These are phyloP conservation scores for Ilex aquifolium DNA, from an alignment of 257 asterid species.

Conservation along the genomic window DNA sequence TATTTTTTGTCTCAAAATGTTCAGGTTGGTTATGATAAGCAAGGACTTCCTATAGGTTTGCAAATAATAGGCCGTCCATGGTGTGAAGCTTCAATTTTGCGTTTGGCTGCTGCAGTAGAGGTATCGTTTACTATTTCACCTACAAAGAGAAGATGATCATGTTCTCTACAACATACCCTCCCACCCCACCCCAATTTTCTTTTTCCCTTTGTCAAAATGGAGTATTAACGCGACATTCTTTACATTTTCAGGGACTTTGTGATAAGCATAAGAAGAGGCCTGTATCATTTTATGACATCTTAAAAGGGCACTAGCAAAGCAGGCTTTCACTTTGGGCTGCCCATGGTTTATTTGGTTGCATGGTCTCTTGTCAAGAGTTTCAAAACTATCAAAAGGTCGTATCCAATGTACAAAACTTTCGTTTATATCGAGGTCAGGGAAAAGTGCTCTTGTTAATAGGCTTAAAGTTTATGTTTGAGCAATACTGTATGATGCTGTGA, in stretches of 20 bases:
- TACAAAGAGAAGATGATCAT: too few relatives aligned
- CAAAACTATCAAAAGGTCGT: too few relatives aligned
- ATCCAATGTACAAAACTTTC: too few relatives aligned
- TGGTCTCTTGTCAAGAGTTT: not conserved
- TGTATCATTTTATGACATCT: constrained; percentile 57
- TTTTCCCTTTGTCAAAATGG: not conserved
- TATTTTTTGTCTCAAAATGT: not conserved
- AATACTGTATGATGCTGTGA: too few relatives aligned
- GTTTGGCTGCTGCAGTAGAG: constrained; percentile 84
- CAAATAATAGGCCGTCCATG: constrained; percentile 96
- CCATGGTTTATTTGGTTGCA: not conserved
- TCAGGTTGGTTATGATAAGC: constrained; percentile 90
- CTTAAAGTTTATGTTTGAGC: too few relatives aligned
- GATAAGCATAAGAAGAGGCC: constrained; percentile 71
- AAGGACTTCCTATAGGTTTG: constrained; percentile 93
- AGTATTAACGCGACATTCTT: not conserved
- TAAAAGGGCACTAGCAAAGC: constrained; percentile 48
- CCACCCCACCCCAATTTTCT: not conserved
- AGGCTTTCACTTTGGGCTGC: not conserved
- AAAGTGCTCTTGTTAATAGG: too few relatives aligned
- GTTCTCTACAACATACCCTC: not conserved
- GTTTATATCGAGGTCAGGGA: too few relatives aligned
- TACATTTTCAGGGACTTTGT: constrained; percentile 55
- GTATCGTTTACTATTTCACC: constrained; percentile 21
- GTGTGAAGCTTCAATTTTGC: constrained; percentile 88